phyloP scores from a whole-genome alignment of 2,329 filamentous ascomycete species.

The Aspergillus sojae region DNA sequence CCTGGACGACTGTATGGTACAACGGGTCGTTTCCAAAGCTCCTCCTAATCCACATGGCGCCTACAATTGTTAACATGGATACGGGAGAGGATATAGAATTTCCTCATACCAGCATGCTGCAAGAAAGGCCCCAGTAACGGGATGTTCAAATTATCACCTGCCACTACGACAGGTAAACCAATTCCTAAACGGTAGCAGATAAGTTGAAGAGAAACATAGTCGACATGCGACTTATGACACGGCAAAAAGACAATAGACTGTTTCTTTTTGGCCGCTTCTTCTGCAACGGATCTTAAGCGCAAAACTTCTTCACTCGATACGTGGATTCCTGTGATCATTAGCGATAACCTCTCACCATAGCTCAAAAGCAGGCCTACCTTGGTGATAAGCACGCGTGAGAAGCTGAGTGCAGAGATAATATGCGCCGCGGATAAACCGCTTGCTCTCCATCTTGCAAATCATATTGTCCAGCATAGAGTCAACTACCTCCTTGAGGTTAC shows the following conservation, averaged over 20 bases:
- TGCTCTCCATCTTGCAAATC: conserved; percentile 99
- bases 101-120: conserved; percentile 74
- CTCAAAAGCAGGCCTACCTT: conserved; percentile 58
- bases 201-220: conserved; percentile 92
- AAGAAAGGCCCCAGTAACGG: conserved; percentile 86
- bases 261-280: conserved; percentile 79
- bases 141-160: conserved; percentile 95
- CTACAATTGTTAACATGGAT: conserved; percentile 35
- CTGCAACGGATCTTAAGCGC: conserved; percentile 76
- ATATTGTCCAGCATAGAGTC: conserved; percentile 88
- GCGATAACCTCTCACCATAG: not conserved
- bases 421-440: conserved; percentile 84
- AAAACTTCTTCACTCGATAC: conserved; percentile 93
- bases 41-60: conserved; percentile 93
- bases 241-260: conserved; percentile 96
- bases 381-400: conserved; percentile 89
- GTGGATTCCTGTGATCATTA: conserved; percentile 67
- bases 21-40: conserved; percentile 90
- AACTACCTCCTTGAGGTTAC: conserved; percentile 75
- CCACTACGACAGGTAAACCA: conserved; percentile 85
- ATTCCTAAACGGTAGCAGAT: conserved; percentile 94
- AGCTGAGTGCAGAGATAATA: conserved; percentile 90
- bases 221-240: conserved; percentile 91
- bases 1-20: conserved; percentile 90
- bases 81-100: not conserved